Evolutionary conservation across 164 flowering plant genomes (phyloP), one percentile per base, ranked within the genome.

Genomic region (Malania oleifera): DNA sequence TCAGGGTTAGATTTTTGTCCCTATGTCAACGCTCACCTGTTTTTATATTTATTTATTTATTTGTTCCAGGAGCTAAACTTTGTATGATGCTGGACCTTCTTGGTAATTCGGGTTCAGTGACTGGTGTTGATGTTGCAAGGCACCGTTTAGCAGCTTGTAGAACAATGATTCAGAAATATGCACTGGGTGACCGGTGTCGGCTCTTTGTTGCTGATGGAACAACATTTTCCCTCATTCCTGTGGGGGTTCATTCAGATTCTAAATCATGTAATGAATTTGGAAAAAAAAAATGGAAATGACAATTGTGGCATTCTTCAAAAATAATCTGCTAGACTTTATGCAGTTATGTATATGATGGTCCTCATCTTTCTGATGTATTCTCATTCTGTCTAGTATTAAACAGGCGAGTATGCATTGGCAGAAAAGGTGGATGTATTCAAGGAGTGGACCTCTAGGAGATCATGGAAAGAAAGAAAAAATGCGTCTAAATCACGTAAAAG

Each of bases 151-250:
- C 96, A n/a, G 95, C 99, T 59, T 82, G 95, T 66, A 72, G 92
- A 67, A 90, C 98, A 49, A 74, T 93, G 86, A 49, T 93, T 50
- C 95, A 77, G 73, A 93, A 90, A 69, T 93, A 93, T 73, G 69
- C 63, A 10, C 57, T 85, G 18, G 92, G 92, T 29, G 82, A 77
- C 65, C 76, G 75, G 22, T 86, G 99, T 63, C 77, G 97, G 12
- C 91, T 90, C 23, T 93, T 88, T 79, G 95, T 93, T 62, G 97
- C 97, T 43, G 95, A 93, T 73, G 99, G 96, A 61, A 79, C 99
- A 44, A 67, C 76, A 54, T 90, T 93, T 74, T 85, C 87, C 54
- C 67, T 90, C 46, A 18, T 67, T 46, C 99, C 97, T 19, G 27
- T 57, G 55, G 62, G 67, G 66, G 61, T 19, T 76, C 60, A 20